Base-by-base conservation (phyloP, 2,329 filamentous ascomycete species). In the Trichoderma harzianum region DNA sequence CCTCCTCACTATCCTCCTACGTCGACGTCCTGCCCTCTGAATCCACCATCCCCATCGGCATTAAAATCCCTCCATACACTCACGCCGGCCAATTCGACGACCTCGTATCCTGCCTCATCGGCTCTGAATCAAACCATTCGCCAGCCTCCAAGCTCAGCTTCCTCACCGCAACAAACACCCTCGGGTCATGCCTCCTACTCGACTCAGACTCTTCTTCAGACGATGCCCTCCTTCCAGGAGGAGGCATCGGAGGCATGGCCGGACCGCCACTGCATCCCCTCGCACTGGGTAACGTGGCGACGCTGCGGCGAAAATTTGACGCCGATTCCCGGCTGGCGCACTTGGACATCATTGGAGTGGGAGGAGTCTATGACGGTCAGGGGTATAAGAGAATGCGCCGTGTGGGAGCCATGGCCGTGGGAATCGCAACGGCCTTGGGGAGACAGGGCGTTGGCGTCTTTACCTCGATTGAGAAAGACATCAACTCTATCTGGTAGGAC, bases 61-160 rank as follows among this genome's bases (percentile, higher is more conserved):
- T 95, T 74, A 95, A 95, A 78, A 91, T 89, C 1, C 92, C 93
- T 6, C 93, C 93, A 0, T 95, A 93, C 76, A 95, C 92, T 0
- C 88, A 94, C 77, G 81, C 86, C 0, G 88, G 85, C 0, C 89
- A 95, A 77, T 95, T 91, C 77, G 78, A 82, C 0, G 83, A 82
- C 21, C 80, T 95, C 16, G 78, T 89, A 2, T 74, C 79, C 0
- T 87, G 89, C 0, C 80, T 94, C 7, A 43, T 66, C 8, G 16
- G 71, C 32, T 28, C 34, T 14, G n/a, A 43, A 12, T 2, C 58
- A 34, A 10, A 75, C 10, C 73, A 21, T 24, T 11, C n/a, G 11
- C 76, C n/a, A 72, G 74, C 73, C 8, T 76, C 74, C 0, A 77
- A 76, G 1, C 69, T 93, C 1, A 87, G 85, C 57, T 95, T 95